Conservation (phyloP, 768 basidiomycete species). For the Suillus plorans region DNA sequence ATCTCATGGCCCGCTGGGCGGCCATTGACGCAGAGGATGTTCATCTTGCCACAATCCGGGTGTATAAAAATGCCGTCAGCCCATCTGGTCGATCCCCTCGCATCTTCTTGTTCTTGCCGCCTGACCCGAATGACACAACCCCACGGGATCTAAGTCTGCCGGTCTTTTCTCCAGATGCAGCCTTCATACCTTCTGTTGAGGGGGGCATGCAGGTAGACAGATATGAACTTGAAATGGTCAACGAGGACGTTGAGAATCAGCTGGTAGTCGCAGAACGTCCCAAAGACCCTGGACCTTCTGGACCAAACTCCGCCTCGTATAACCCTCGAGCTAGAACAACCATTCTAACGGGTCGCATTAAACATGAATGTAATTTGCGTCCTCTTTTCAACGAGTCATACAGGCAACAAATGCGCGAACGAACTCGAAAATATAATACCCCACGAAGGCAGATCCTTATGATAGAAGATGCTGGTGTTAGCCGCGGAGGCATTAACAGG, state of each 20-base stretch:
- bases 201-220: slow-evolving; percentile 47
- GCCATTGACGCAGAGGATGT: slow-evolving; percentile 69
- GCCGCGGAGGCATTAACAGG: slow-evolving; percentile 71
- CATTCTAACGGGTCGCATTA: slow-evolving; percentile 75
- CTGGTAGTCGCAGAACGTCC: slow-evolving; percentile 82
- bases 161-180: slow-evolving; percentile 29
- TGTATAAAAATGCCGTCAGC: slow-evolving; percentile 56
- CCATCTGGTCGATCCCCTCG: slow-evolving; percentile 50
- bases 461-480: slow-evolving; percentile 71
- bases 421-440: slow-evolving; percentile 65
- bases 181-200: slow-evolving; percentile 29
- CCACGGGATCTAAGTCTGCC: slow-evolving; percentile 24
- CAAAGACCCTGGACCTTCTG: slow-evolving; percentile 53
- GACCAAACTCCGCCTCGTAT: slow-evolving; percentile 36
- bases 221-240: slow-evolving; percentile 89
- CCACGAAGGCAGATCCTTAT: slow-evolving; percentile 64
- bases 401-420: slow-evolving; percentile 67
- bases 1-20: slow-evolving; percentile 86
- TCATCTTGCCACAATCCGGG: slow-evolving; percentile 81
- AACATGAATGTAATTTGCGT: slow-evolving; percentile 76
- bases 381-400: slow-evolving; percentile 70
- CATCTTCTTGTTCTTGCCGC: slow-evolving; percentile 67
- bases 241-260: slow-evolving; percentile 82
- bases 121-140: slow-evolving; percentile 47
- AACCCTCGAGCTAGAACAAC: slow-evolving; percentile 72